These are phyloP conservation scores for Stropharia rugosoannulata DNA, from an alignment of 768 basidiomycete species.

Conservation along the genomic window DNA sequence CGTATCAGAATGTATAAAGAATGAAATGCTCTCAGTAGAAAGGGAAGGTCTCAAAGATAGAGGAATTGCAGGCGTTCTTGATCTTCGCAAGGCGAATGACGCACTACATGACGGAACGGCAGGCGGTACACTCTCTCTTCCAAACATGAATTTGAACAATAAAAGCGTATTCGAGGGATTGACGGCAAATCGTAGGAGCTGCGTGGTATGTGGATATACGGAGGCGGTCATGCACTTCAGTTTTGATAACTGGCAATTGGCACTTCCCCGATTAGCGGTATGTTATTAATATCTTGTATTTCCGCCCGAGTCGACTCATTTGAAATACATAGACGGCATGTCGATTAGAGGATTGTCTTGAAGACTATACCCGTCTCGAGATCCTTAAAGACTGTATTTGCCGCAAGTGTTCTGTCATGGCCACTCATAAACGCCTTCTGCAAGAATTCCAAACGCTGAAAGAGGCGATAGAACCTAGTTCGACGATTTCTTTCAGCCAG, in stretches of 20 bases:
- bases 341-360: constrained; percentile 78
- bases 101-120: not conserved
- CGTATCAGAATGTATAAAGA: constrained; percentile 85
- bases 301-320: constrained; percentile 3
- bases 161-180: constrained; percentile 87
- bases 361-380: constrained; percentile 88
- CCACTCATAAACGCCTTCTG: constrained; percentile 66
- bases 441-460: constrained; percentile 63
- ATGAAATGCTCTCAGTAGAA: constrained; percentile 74
- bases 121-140: not conserved
- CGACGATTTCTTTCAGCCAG: not conserved
- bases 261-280: constrained; percentile 65
- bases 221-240: constrained; percentile 92
- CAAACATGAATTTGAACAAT: constrained; percentile 15
- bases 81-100: constrained; percentile 12
- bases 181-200: constrained; percentile 87
- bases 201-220: constrained; percentile 88
- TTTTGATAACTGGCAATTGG: constrained; percentile 83
- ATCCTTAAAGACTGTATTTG: constrained; percentile 90
- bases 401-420: constrained; percentile 83
- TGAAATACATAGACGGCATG: constrained; percentile 50
- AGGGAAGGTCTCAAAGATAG: constrained; percentile 69
- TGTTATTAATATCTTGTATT: constrained; percentile 23
- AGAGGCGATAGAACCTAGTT: constrained; percentile 30
- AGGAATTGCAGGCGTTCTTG: constrained; percentile 63